Conservation (phyloP, 106 monocot species). For the Allium fistulosum region DNA sequence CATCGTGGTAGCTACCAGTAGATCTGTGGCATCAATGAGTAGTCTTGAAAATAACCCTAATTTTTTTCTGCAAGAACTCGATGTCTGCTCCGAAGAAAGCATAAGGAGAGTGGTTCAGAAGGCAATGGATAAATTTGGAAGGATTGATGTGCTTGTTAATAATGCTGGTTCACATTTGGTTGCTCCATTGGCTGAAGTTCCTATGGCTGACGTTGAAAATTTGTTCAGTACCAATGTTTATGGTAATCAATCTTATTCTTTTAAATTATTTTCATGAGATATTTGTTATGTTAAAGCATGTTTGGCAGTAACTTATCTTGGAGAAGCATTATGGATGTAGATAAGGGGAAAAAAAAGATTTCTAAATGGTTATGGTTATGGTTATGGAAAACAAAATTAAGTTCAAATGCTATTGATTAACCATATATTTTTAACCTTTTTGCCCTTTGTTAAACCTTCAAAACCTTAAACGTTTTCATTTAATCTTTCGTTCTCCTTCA, state of each 20-base stretch:
- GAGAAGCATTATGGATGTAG: background rate
- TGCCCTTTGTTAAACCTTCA: too few relatives aligned
- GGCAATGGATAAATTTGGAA: slow-evolving; percentile 43
- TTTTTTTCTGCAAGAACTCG: slow-evolving; percentile 54
- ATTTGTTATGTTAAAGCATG: background rate
- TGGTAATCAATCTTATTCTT: slow-evolving; percentile 26
- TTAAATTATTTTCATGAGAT: background rate
- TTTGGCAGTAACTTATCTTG: background rate
- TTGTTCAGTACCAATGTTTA: slow-evolving; percentile 74
- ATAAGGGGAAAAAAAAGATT: background rate
- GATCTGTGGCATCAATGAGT: slow-evolving; percentile 61
- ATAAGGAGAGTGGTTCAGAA: slow-evolving; percentile 25
- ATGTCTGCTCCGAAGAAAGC: slow-evolving; percentile 68
- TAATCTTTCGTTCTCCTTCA: too few relatives aligned
- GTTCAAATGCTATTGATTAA: too few relatives aligned
- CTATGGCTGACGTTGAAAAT: slow-evolving; percentile 40
- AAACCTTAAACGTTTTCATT: too few relatives aligned
- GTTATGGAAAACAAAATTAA: too few relatives aligned
- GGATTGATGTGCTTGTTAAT: slow-evolving; percentile 87
- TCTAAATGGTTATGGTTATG: background rate
- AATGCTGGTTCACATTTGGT: slow-evolving; percentile 87
- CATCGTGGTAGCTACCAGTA: slow-evolving; percentile 60
- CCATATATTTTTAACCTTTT: too few relatives aligned
- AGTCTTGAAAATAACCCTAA: slow-evolving; percentile 44
- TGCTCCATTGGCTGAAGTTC: slow-evolving; percentile 77